A percentile compares a stretch with the other conserved stretches of the same genome.
These are phyloP conservation scores for Gossypium anomalum DNA, from an alignment of 345 rosid species.

Conservation along the genomic window DNA sequence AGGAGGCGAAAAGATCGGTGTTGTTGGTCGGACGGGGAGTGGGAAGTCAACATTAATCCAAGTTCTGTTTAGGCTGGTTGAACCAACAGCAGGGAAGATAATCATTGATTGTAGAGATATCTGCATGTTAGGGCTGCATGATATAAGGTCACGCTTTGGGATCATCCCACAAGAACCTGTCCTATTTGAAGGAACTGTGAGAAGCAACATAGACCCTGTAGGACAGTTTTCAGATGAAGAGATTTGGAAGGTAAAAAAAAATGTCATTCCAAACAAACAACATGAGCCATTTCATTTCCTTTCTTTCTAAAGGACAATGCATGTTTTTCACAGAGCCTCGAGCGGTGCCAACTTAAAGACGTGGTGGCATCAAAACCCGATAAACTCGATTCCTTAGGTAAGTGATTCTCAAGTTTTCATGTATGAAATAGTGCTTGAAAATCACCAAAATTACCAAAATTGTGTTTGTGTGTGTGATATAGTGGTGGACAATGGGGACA, in stretches of 20 bases:
- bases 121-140: conserved; percentile 64
- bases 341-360: conserved; percentile 88
- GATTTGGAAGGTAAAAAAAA: conserved; percentile 68
- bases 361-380: conserved; percentile 67
- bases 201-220: conserved; percentile 85
- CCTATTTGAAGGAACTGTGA: conserved; percentile 91
- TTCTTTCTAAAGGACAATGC: neutral
- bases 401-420: neutral
- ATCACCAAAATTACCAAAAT: neutral
- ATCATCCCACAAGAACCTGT: conserved; percentile 98
- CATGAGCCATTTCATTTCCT: neutral
- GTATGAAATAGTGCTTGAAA: neutral
- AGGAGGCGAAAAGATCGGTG: conserved; percentile 88
- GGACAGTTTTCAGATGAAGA: conserved; percentile 77
- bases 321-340: conserved; percentile 50
- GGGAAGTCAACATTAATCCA: conserved; percentile 94
- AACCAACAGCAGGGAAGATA: conserved; percentile 77
- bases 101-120: conserved; percentile 81
- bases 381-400: conserved; percentile 76
- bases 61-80: conserved; percentile 83
- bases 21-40: conserved; percentile 94
- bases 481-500: conserved; percentile 91
- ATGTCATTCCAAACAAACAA: neutral
- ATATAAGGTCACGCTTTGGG: conserved; percentile 87
- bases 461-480: neutral